A percentile compares a stretch with the other conserved stretches of the same genome.
Conservation (phyloP, 2,329 filamentous ascomycete genomes). For the Macrophomina tecta region DNA sequence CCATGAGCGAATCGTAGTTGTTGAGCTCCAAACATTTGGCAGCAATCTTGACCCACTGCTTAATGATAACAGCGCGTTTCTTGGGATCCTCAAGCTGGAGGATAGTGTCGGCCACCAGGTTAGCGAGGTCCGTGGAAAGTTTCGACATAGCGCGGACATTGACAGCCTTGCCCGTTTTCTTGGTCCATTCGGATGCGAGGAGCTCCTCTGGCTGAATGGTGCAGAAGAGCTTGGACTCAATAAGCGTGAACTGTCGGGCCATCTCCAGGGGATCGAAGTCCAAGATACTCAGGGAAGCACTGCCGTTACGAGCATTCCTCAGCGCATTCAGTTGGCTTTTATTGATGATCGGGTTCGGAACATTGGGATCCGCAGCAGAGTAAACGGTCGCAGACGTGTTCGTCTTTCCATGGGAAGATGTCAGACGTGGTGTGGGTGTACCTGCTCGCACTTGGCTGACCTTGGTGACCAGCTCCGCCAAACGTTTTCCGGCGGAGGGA, state of each 20-base stretch:
- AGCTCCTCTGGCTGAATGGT: constrained; percentile 91
- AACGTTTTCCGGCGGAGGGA: constrained; percentile 78
- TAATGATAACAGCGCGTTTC: constrained; percentile 87
- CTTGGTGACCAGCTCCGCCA: constrained; percentile 79
- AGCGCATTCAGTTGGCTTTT: constrained; percentile 79
- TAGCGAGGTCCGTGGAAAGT: constrained; percentile 88
- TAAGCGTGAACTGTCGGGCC: constrained; percentile 89
- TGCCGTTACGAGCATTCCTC: constrained; percentile 75
- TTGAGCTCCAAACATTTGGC: constrained; percentile 84
- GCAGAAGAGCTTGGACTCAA: constrained; percentile 90
- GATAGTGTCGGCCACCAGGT: constrained; percentile 91
- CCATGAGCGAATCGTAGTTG: constrained; percentile 97
- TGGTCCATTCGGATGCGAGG: constrained; percentile 91
- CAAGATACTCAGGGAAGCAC: constrained; percentile 73
- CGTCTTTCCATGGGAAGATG: constrained; percentile 88
- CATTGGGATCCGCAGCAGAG: constrained; percentile 71
- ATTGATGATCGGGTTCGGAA: constrained; percentile 72
- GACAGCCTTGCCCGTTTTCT: constrained; percentile 78
- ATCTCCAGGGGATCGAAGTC: constrained; percentile 93
- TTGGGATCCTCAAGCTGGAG: constrained; percentile 87
- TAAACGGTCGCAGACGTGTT: constrained; percentile 76
- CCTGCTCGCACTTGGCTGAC: constrained; percentile 72
- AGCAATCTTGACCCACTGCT: constrained; percentile 98
- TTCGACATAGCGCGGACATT: constrained; percentile 95
- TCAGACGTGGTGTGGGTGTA: constrained; percentile 78